phyloP scores from a whole-genome alignment of 306 rosid genomes.

The Erythrophleum fordii region DNA sequence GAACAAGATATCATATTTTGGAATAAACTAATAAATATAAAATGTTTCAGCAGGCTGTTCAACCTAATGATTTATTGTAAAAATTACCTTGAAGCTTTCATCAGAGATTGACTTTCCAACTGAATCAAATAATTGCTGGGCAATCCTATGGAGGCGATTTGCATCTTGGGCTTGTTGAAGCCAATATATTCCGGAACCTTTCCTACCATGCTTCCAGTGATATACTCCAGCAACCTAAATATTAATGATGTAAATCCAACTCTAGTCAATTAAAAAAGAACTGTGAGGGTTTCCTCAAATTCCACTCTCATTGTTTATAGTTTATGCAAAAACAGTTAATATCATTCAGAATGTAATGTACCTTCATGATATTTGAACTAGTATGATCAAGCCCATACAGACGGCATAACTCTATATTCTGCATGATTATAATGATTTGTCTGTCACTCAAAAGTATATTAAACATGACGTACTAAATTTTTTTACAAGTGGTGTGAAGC shows the following conservation, averaged over 20 bases:
- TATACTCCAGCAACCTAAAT: slow-evolving; percentile 84
- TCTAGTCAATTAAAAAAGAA: slow-evolving; percentile 29
- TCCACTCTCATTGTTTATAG: slow-evolving; percentile 7
- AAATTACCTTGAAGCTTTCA: slow-evolving; percentile 84
- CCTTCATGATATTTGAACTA: slow-evolving; percentile 87
- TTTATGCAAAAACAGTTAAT: slow-evolving; percentile 28
- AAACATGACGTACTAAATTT: slow-evolving; percentile 27
- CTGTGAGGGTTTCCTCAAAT: slow-evolving; percentile 1
- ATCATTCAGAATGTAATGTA: slow-evolving; percentile 40
- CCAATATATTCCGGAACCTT: slow-evolving; percentile 90
- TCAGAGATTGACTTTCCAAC: slow-evolving; percentile 94
- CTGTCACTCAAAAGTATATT: slow-evolving; percentile 41
- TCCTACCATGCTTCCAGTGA: slow-evolving; percentile 96
- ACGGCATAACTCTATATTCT: slow-evolving; percentile 94
- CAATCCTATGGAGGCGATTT: slow-evolving; percentile 80
- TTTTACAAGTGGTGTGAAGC: slow-evolving; percentile 19
- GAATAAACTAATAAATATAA: neutral
- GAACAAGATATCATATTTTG: neutral
- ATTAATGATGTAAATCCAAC: slow-evolving; percentile 30
- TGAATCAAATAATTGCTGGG: slow-evolving; percentile 85
- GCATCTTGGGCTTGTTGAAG: slow-evolving; percentile 90
- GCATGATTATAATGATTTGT: slow-evolving; percentile 41
- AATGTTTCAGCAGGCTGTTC: neutral
- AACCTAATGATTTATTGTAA: slow-evolving; percentile 7
- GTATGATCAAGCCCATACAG: slow-evolving; percentile 72